Conservation (phyloP, 371 early-diverging fungal genomes). For the Mortierella sp. region DNA sequence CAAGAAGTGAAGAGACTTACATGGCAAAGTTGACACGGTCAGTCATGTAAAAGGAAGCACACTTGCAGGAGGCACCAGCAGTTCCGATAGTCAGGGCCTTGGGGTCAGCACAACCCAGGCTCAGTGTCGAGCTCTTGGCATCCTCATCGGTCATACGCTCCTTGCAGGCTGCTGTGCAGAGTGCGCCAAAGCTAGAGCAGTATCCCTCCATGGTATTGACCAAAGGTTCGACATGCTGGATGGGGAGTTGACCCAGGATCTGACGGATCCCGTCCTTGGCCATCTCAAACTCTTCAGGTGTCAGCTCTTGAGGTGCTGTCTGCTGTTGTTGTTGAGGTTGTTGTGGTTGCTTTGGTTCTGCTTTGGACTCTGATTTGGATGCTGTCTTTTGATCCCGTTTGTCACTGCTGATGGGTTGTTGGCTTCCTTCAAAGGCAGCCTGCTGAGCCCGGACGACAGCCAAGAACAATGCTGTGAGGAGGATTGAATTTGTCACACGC, state of each 20-base stretch:
- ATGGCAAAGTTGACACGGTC: constrained; percentile 39
- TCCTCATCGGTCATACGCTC: neutral
- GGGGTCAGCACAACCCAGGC: constrained; percentile 18
- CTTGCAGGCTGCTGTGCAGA: constrained; percentile 23
- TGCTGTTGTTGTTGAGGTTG: constrained; percentile 3
- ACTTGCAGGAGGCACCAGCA: constrained; percentile 18
- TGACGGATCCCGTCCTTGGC: constrained; percentile 8
- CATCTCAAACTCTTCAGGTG: neutral
- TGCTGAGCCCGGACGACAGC: constrained; percentile 15
- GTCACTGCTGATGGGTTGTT: neutral
- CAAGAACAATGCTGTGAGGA: constrained; percentile 10
- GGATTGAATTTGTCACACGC: neutral
- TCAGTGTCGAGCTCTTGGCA: neutral
- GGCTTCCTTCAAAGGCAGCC: neutral
- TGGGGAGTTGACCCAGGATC: constrained; percentile 15
- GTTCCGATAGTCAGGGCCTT: neutral
- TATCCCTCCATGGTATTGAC: constrained; percentile 29
- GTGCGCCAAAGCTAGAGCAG: constrained; percentile 18
- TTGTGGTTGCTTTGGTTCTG: constrained; percentile 1
- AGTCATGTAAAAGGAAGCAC: constrained; percentile 21
- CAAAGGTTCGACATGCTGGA: constrained; percentile 31
- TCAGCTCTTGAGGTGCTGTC: neutral
- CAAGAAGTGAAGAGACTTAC: constrained; percentile 16
- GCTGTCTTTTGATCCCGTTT: neutral
- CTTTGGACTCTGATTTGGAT: neutral